Evolutionary conservation across 75 land plant species (phyloP).

Genomic region (Picea sitchensis): DNA sequence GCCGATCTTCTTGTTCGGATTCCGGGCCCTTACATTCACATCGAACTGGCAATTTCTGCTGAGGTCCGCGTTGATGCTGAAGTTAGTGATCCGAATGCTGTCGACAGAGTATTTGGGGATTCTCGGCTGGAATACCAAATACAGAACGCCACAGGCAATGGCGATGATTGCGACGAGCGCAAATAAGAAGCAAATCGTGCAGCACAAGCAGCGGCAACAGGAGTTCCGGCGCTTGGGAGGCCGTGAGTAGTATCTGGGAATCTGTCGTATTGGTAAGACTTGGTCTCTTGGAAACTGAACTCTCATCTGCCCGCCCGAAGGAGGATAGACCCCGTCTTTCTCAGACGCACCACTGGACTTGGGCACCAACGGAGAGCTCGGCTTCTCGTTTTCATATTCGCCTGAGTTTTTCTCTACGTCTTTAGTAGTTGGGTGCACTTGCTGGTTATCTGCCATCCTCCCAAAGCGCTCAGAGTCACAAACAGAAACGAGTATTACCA

Average conservation of each 20-base stretch:
- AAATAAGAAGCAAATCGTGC: slow-evolving; percentile 30
- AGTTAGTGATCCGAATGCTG: slow-evolving; percentile 25
- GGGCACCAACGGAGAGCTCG: slow-evolving; percentile 10
- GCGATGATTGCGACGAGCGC: slow-evolving; percentile 21
- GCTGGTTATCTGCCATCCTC: slow-evolving; percentile 19
- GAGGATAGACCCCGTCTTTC: background rate
- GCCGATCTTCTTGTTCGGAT: no score
- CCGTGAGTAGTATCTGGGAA: slow-evolving; percentile 16
- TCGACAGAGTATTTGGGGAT: slow-evolving; percentile 57
- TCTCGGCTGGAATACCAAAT: slow-evolving; percentile 40
- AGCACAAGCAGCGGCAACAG: slow-evolving; percentile 34
- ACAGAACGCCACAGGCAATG: slow-evolving; percentile 26
- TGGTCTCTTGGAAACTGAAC: background rate
- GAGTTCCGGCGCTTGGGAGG: slow-evolving; percentile 34
- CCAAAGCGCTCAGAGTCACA: no score
- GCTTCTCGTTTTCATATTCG: background rate
- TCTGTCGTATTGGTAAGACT: background rate
- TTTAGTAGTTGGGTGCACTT: slow-evolving; percentile 9
- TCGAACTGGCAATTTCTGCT: no score
- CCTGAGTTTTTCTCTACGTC: slow-evolving; percentile 11
- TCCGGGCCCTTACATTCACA: no score
- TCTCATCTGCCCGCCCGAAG: background rate
- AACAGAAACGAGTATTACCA: no score
- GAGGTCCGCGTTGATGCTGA: slow-evolving; percentile 16
- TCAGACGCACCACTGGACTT: background rate